These are phyloP conservation scores for Candida ulmi DNA, from an alignment of 805 yeast genomes.

Conservation along the genomic window DNA sequence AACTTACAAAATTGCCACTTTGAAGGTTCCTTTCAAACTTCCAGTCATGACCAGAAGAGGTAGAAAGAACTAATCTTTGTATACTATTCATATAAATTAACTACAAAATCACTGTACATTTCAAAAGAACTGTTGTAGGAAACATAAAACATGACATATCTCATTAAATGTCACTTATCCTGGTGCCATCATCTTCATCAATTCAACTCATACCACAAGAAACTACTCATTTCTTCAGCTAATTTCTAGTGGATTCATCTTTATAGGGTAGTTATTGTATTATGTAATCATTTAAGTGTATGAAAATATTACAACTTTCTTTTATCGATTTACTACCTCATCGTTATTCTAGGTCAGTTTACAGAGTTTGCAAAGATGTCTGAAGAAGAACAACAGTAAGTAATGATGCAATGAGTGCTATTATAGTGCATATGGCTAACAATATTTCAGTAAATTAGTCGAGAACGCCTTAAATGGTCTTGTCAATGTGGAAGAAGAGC, in stretches of 20 bases:
- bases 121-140: too few species aligned
- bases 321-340: too few species aligned
- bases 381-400: slow-evolving; percentile 5
- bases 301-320: too few species aligned
- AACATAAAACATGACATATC: too few species aligned
- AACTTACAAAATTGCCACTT: slow-evolving; percentile 71
- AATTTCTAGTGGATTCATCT: too few species aligned
- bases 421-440: background rate
- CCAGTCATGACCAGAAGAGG: slow-evolving; percentile 78
- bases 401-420: too few species aligned
- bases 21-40: slow-evolving; percentile 83
- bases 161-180: background rate
- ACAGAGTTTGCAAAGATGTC: background rate
- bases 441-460: slow-evolving; percentile 9
- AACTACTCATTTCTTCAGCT: too few species aligned
- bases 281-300: too few species aligned
- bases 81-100: background rate
- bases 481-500: slow-evolving; percentile 52
- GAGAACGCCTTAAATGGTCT: slow-evolving; percentile 41
- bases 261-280: too few species aligned
- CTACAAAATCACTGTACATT: background rate
- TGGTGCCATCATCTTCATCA: too few species aligned
- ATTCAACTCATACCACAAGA: too few species aligned
- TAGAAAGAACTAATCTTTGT: slow-evolving; percentile 26
- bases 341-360: too few species aligned